Evolutionary conservation across 345 rosid genomes (phyloP).

Genomic region (Leavenworthia alabamica): DNA sequence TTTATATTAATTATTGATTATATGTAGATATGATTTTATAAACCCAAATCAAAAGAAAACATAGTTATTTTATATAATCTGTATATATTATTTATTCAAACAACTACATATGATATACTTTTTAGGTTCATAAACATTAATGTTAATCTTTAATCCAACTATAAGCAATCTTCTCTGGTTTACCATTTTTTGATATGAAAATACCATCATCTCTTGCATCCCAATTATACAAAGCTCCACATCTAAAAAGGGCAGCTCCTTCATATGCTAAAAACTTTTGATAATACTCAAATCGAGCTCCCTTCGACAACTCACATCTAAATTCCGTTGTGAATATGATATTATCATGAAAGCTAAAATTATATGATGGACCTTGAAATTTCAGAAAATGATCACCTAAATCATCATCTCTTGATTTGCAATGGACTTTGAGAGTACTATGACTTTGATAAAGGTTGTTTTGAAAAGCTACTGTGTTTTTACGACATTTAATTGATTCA

Average conservation of each 20-base stretch:
- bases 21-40: background rate
- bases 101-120: background rate
- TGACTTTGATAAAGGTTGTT: background rate
- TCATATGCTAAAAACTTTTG: background rate
- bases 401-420: background rate
- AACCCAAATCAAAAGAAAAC: background rate
- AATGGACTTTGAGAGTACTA: background rate
- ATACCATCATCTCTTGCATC: background rate
- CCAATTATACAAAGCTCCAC: background rate
- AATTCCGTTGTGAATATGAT: background rate
- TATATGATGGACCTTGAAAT: background rate
- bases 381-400: background rate
- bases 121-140: background rate
- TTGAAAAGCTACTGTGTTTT: background rate
- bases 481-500: background rate
- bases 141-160: background rate
- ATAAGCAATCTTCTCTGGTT: background rate
- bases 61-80: background rate
- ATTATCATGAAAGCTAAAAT: slow-evolving; percentile 5
- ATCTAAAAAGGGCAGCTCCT: background rate
- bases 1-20: too few species aligned
- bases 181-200: background rate
- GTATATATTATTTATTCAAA: background rate
- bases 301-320: background rate
- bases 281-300: background rate